Conservation (phyloP, 2,329 filamentous ascomycete genomes). For the Beauveria rudraprayagi region DNA sequence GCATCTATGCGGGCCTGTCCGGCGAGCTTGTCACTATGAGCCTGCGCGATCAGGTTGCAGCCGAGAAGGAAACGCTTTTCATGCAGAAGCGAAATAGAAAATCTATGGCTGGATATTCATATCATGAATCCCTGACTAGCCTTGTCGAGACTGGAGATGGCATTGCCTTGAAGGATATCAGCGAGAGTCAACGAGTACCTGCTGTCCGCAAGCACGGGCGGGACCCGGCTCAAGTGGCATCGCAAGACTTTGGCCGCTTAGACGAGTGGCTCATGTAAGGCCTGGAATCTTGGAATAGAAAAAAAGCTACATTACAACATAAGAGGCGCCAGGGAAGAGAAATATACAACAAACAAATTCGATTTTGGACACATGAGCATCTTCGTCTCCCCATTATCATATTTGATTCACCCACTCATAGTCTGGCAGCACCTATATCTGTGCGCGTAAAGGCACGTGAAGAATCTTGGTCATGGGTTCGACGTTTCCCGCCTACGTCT, state of each 20-base stretch:
- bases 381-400: too few species aligned
- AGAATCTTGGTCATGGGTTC: slow-evolving; percentile 20
- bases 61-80: not conserved
- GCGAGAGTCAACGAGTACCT: slow-evolving; percentile 5
- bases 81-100: not conserved
- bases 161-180: slow-evolving; percentile 3
- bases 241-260: not conserved
- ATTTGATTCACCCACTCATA: slow-evolving; percentile 22
- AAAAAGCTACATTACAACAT: not conserved
- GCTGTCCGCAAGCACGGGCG: slow-evolving; percentile 5
- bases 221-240: not conserved
- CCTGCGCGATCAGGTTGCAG: slow-evolving; percentile 4
- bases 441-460: slow-evolving; percentile 18
- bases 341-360: too few species aligned
- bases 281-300: not conserved
- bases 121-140: slow-evolving; percentile 5
- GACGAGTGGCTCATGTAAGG: slow-evolving; percentile 6
- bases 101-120: not conserved
- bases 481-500: slow-evolving; percentile 18
- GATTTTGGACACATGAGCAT: not conserved
- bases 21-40: slow-evolving; percentile 32
- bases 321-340: not conserved
- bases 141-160: slow-evolving; percentile 10
- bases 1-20: slow-evolving; percentile 35
- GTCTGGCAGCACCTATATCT: slow-evolving; percentile 24